Conservation (phyloP, 2,329 filamentous ascomycete species). For the Endoconidiophora polonica region DNA sequence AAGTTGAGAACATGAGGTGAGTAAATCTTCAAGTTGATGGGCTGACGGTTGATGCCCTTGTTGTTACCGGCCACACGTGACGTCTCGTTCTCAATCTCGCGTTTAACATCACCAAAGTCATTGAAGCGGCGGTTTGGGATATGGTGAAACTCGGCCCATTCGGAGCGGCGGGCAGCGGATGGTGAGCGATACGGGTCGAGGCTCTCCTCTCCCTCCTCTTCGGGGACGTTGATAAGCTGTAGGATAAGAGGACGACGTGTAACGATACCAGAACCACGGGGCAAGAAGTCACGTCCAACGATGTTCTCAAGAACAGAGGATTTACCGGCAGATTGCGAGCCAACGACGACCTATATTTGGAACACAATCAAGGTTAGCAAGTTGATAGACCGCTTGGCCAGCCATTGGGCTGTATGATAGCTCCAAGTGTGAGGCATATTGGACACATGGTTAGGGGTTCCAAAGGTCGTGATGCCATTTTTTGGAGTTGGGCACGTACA, state of each 20-base stretch:
- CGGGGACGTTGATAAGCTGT: conserved; percentile 92
- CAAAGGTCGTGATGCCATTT: too few relatives aligned
- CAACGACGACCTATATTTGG: conserved; percentile 67
- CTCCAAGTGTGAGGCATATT: too few relatives aligned
- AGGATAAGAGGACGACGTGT: conserved; percentile 87
- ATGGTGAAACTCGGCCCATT: conserved; percentile 95
- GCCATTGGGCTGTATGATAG: too few relatives aligned
- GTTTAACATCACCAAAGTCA: conserved; percentile 83
- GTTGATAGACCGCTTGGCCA: neutral
- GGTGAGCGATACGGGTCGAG: conserved; percentile 63
- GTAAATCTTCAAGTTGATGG: conserved; percentile 97
- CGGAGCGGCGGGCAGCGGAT: conserved; percentile 46
- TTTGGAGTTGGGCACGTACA: conserved; percentile 38
- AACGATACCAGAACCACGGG: conserved; percentile 90
- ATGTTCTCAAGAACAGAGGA: conserved; percentile 98
- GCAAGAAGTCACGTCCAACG: conserved; percentile 91
- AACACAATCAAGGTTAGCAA: neutral
- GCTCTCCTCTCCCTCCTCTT: conserved; percentile 51
- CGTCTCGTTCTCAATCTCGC: conserved; percentile 95
- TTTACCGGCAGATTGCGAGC: conserved; percentile 95
- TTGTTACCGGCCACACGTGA: conserved; percentile 82
- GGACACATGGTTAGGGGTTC: too few relatives aligned
- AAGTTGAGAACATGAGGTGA: conserved; percentile 92
- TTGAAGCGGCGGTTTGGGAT: conserved; percentile 77
- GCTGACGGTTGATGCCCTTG: conserved; percentile 93